Base-by-base conservation (phyloP, 2,329 filamentous ascomycete genomes). In the Fusarium musae region DNA sequence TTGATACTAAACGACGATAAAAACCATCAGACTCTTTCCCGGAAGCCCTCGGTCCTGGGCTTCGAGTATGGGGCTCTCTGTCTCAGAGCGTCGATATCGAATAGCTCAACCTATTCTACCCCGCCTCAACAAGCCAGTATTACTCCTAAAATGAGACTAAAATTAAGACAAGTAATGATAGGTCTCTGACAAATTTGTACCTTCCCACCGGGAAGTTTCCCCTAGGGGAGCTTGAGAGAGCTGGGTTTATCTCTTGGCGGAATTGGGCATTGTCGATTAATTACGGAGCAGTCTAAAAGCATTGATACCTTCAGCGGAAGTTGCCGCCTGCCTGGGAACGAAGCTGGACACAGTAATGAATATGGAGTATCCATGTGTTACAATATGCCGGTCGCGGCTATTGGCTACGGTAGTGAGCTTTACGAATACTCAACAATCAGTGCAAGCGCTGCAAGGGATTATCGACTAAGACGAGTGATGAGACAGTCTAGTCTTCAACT, bases 191-290 rank as follows among this genome's bases (percentile, higher is more conserved):
- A 53, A 61, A 47, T 59, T 59, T 66, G 66, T 57, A 56, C 66
- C 61, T 42, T 70, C 49, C 56, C 36, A 70, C 61, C 30, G 61
- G 54, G 52, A 69, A 62, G 16, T 36, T 42, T 32, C 52, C 64
- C 28, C 59, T 50, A 23, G 32, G 44, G 32, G 57, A 61, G 36
- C 39, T 43, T 28, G 32, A 30, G 46, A 52, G 49, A 50, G 30
- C 42, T 23, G 39, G 57, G 56, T 43, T 58, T 36, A 54, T 34
- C 52, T 57, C 65, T 70, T 66, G 65, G 60, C 65, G 44, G 34
- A 40, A 32, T 23, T 37, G 52, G 59, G 44, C 44, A 52, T 60
- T 39, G 63, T 28, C 47, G 34, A 59, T 43, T 28, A 46, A 39
- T 40, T 34, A 52, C 17, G 32, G 49, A 52, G 49, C 21, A 37